Evolutionary conservation across 441 rosid genomes (phyloP), one percentile per base, ranked within the genome.

Genomic region (Bruguiera hainesii): DNA sequence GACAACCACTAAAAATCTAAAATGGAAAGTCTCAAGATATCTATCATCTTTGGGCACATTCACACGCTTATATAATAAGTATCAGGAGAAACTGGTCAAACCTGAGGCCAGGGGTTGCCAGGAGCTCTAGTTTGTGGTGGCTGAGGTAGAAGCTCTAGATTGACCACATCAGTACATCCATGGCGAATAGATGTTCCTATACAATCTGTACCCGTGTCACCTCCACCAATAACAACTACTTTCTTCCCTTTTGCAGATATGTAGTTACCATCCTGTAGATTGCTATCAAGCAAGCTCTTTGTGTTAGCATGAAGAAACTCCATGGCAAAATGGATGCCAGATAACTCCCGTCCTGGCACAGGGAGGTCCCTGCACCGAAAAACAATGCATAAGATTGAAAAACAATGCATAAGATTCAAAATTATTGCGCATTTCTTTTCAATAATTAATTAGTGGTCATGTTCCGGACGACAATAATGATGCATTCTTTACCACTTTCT

Each of bases 61-160:
- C 58, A 23, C 5, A 5, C 10, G 30, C 29, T 55, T 23, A 42
- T 37, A 9, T 37, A 53, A 7, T 20, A 23, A 15, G 7, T 55
- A 23, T 55, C 16, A 1, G 9, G 20, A 21, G 18, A 49, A 64
- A 31, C 8, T 21, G 26, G 48, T 52, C 70, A 64, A 69, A 96
- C 99, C 98, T 96, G 99, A 46, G 99, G 99, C 99, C 99, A 96
- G 29, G 98, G 99, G 83, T 96, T 96, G 76, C 98, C 98, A 20
- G 97, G 90, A 69, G 97, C 98, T 80, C 99, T 87, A 7, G 80
- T 79, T 73, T 48, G 68, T 19, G 99, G 98, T 26, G 99, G 98
- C 81, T 84, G 83, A 48, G 99, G 92, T 65, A 93, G 93, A 74
- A 96, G 98, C 86, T 96, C 99, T 7, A 96, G 82, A 79, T 96